Conservation (phyloP, 148 eudicot species). For the Chenopodium suecicum region DNA sequence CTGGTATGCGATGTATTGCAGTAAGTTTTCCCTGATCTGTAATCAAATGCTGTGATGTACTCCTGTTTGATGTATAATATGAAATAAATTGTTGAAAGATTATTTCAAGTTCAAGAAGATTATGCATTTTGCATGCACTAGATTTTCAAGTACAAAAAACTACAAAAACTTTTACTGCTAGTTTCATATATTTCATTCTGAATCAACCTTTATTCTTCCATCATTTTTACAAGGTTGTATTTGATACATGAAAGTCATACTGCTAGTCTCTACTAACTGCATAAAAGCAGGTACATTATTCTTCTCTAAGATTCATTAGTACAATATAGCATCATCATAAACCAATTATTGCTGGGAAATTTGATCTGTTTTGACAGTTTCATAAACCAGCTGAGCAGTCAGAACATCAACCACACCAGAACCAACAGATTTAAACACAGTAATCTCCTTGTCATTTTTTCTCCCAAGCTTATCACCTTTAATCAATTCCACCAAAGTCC, state of each 20-base stretch:
- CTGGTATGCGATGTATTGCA: background rate
- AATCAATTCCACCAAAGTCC: constrained; percentile 69
- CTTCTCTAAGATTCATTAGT: background rate
- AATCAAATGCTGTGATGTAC: background rate
- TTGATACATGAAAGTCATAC: background rate
- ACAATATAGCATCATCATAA: background rate
- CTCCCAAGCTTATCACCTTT: constrained; percentile 71
- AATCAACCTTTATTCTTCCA: background rate
- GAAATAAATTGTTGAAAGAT: background rate
- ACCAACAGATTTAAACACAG: constrained; percentile 92
- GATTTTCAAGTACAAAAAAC: background rate
- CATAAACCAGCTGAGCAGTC: constrained; percentile 79
- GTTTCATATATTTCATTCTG: too few species aligned
- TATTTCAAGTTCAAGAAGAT: background rate
- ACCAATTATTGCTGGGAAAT: constrained; percentile 2
- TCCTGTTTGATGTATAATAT: background rate
- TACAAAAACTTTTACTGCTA: background rate
- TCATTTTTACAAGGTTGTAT: background rate
- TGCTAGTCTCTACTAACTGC: background rate
- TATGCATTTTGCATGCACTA: background rate
- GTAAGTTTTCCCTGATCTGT: background rate
- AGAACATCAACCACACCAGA: constrained; percentile 80
- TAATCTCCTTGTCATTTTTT: constrained; percentile 50
- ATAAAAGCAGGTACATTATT: background rate
- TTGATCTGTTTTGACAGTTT: constrained; percentile 38